phyloP scores from a whole-genome alignment of 2,329 filamentous ascomycete species.

The Ilyonectria mors-panacis region DNA sequence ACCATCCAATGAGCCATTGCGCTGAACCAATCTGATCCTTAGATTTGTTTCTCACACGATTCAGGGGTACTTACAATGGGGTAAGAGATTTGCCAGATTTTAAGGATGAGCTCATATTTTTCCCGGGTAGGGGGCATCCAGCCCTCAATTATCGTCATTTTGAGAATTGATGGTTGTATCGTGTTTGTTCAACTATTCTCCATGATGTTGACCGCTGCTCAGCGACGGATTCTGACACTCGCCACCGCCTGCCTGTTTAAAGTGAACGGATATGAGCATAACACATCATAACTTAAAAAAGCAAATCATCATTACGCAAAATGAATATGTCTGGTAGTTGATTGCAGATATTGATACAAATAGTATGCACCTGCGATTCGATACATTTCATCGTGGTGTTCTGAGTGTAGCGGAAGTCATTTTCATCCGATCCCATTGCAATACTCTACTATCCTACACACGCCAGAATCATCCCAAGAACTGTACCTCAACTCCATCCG shows the following conservation, averaged over 20 bases:
- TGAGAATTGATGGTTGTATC: constrained; percentile 9
- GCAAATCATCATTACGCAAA: background rate
- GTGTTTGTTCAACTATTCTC: constrained; percentile 4
- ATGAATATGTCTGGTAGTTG: background rate
- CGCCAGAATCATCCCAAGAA: constrained; percentile 2
- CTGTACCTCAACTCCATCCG: constrained; percentile 20
- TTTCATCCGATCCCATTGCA: too few relatives aligned
- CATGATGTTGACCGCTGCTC: constrained; percentile 12
- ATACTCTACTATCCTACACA: constrained; percentile 4
- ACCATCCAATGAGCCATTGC: constrained; percentile 86
- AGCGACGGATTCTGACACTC: constrained; percentile 42
- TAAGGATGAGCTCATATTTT: constrained; percentile 69
- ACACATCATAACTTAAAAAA: background rate
- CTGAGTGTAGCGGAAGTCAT: too few relatives aligned
- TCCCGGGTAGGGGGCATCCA: constrained; percentile 72
- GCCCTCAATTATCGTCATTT: constrained; percentile 65
- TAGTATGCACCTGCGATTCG: too few relatives aligned
- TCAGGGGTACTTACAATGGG: constrained; percentile 62
- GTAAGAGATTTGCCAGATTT: constrained; percentile 67
- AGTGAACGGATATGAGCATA: background rate
- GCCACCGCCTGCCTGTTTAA: constrained; percentile 42
- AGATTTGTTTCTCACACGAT: constrained; percentile 19
- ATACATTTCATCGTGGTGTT: too few relatives aligned
- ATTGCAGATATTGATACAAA: too few relatives aligned
- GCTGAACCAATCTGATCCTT: constrained; percentile 73